These are phyloP conservation scores for Dorcoceras hygrometricum DNA, from an alignment of 257 asterid genomes.

Conservation along the genomic window DNA sequence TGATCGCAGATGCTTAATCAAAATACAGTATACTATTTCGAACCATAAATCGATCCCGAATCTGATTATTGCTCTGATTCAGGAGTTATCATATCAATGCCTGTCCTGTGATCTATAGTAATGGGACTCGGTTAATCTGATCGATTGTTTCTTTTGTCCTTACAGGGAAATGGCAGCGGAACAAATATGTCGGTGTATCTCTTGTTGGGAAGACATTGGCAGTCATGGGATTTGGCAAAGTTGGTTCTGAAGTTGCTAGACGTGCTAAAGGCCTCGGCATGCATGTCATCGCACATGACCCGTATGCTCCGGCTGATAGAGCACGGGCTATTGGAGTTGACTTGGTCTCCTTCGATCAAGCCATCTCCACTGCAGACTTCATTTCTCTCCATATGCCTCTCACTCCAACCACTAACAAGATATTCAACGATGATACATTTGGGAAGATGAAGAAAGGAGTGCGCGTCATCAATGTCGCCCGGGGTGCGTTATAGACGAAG, in stretches of 20 bases:
- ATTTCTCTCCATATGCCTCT: conserved; percentile 98
- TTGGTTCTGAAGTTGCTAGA: conserved; percentile 67
- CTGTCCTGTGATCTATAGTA: neutral
- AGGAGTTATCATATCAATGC: neutral
- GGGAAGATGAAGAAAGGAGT: conserved; percentile 90
- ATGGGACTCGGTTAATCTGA: conserved; percentile 4
- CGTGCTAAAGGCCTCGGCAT: conserved; percentile 98
- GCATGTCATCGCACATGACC: conserved; percentile 91
- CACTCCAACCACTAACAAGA: conserved; percentile 73
- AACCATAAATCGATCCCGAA: neutral
- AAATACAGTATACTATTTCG: neutral
- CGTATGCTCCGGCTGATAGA: conserved; percentile 96
- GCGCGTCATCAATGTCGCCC: conserved; percentile 72
- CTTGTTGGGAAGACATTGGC: conserved; percentile 92
- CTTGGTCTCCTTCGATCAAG: conserved; percentile 80
- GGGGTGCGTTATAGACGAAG: conserved; percentile 97
- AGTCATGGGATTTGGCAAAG: conserved; percentile 95
- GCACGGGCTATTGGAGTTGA: conserved; percentile 95
- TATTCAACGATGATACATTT: conserved; percentile 81
- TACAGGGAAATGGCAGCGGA: conserved; percentile 82
- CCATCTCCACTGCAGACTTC: conserved; percentile 76
- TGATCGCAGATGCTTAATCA: conserved; percentile 16
- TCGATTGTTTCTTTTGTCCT: conserved; percentile 13
- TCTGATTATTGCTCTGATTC: neutral
- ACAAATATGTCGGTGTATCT: conserved; percentile 65